Base-by-base conservation (phyloP, 768 basidiomycete species). In the Sporobolomyces pararoseus region DNA sequence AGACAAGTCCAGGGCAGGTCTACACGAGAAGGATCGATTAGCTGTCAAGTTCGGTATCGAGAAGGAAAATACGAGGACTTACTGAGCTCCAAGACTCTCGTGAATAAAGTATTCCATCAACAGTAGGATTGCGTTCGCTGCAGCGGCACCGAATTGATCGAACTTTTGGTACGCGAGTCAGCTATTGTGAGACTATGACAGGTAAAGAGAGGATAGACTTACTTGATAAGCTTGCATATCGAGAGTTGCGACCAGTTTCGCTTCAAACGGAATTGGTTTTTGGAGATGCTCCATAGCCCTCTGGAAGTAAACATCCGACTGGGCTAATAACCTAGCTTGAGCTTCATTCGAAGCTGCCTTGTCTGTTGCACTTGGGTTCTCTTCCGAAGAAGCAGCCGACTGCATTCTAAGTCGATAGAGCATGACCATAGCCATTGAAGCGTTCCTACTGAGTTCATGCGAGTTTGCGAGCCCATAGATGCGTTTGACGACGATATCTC, bases 201-300 rank as follows among this genome's bases (percentile, higher is more conserved):
- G 9, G 39, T 42, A 17, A 42, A 42, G 9, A 9, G 17, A 42
- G 10, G 4, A 29, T 0, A 51, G 47, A 7, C 69, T 25, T 2
- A 70, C 69, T 50, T 70, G 70, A 50, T 63, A 67, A n/a, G 61
- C 42, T 57, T 72, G 71, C 62, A 72, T 64, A 46, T 72, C 71
- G 21, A 66, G 51, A 1, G 59, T 39, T 2, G 71, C 66, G 7
- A 67, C 59, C 13, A 72, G 42, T 32, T 72, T 68, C 23, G 71
- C 66, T 21, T 72, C 71, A 53, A 72, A 54, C 16, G 71, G 71
- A 39, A 72, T 72, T 35, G 63, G 60, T 31, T 54, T 54, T 35
- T 51, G 68, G 13, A 70, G 34, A 37, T 65, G 66, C 58, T 63
- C 64, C 60, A 73, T 53, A 10, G 71, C 71, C 3, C 46, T 50